These are phyloP conservation scores for Psilocybe cubensis DNA, from an alignment of 768 basidiomycete genomes.

Conservation along the genomic window DNA sequence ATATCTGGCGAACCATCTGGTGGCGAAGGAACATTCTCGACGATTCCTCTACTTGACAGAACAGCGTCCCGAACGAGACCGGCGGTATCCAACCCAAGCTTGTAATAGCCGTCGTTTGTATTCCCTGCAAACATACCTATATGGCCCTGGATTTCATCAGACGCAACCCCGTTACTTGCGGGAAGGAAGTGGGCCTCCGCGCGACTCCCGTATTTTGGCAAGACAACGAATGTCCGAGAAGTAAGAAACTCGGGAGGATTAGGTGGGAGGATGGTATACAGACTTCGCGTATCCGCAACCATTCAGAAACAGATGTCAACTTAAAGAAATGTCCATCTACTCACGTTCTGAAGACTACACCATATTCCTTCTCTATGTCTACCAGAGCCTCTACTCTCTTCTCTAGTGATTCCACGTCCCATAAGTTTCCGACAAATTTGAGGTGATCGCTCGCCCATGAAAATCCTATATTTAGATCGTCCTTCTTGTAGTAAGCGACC, in stretches of 20 bases:
- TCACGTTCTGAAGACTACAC: constrained; percentile 75
- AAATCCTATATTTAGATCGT: constrained; percentile 72
- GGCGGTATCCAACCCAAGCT: constrained; percentile 72
- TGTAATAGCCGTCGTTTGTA: constrained; percentile 91
- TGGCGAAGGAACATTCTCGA: constrained; percentile 6
- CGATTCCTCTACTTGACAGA: constrained; percentile 28
- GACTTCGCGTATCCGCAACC: constrained; percentile 46
- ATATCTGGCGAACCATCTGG: not conserved
- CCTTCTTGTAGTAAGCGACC: constrained; percentile 80
- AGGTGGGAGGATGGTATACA: constrained; percentile 80
- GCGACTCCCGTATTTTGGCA: constrained; percentile 60
- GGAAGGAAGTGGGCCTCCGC: constrained; percentile 60
- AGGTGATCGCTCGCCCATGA: constrained; percentile 86
- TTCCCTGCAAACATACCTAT: constrained; percentile 84
- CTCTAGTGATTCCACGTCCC: constrained; percentile 73
- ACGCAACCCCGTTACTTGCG: constrained; percentile 65
- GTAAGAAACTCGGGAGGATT: constrained; percentile 56
- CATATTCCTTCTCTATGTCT: constrained; percentile 59
- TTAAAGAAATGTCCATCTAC: constrained; percentile 27
- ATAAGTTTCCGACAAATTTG: constrained; percentile 85
- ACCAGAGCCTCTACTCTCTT: constrained; percentile 66
- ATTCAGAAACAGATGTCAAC: not conserved
- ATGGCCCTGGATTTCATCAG: constrained; percentile 85
- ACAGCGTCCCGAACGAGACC: constrained; percentile 65
- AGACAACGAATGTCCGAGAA: constrained; percentile 76